These are phyloP conservation scores for Albifimbria verrucaria DNA, from an alignment of 2,329 filamentous ascomycete genomes.

Conservation along the genomic window DNA sequence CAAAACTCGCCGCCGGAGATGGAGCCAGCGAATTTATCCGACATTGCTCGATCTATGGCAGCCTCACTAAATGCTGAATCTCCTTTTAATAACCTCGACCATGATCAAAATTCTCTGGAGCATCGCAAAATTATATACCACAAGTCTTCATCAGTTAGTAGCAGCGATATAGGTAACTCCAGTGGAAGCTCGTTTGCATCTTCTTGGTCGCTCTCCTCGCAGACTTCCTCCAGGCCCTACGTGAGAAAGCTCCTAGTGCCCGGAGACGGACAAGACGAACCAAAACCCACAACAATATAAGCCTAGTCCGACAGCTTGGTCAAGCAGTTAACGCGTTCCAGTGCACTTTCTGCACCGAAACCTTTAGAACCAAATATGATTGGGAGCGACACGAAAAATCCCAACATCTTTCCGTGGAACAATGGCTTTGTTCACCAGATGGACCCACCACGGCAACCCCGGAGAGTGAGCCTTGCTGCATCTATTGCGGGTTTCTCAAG, in stretches of 20 bases:
- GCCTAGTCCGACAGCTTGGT: not conserved
- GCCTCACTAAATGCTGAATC: no score
- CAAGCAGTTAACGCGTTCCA: conserved; percentile 20
- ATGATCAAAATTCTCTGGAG: not conserved
- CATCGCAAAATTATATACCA: no score
- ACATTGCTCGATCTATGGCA: conserved; percentile 19
- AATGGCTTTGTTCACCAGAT: conserved; percentile 36
- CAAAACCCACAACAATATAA: conserved; percentile 4
- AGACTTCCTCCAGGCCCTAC: no score
- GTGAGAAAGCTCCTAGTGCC: no score
- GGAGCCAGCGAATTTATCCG: conserved; percentile 20
- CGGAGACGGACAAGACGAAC: not conserved
- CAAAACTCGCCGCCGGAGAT: conserved; percentile 21
- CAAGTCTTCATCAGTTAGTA: no score
- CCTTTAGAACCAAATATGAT: conserved; percentile 39
- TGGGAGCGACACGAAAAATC: conserved; percentile 47
- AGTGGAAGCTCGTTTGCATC: no score
- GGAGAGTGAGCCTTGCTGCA: conserved; percentile 33
- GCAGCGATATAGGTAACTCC: no score
- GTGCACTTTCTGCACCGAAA: conserved; percentile 41
- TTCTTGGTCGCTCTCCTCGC: no score
- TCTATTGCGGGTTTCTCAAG: conserved; percentile 28
- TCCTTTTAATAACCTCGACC: no score
- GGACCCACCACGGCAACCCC: conserved; percentile 34
- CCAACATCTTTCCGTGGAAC: conserved; percentile 39